A percentile compares a stretch with the other conserved stretches of the same genome.
phyloP scores from a whole-genome alignment of 495 filamentous ascomycete species.

The Tricharina praecox region DNA sequence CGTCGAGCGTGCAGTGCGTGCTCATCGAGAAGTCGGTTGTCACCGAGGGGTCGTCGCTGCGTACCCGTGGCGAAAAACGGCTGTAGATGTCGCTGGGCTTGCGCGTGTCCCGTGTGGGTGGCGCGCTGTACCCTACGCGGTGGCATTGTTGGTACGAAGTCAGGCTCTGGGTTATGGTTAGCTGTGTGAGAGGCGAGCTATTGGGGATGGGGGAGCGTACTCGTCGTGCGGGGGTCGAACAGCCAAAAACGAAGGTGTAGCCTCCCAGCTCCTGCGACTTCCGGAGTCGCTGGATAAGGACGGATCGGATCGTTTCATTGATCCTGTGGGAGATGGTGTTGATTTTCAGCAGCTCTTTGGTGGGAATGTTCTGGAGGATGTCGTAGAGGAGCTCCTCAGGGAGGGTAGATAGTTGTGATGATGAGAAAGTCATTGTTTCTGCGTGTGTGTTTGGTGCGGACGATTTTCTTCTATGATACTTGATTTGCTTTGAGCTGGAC shows the following conservation, averaged over 20 bases:
- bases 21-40: constrained; percentile 6
- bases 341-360: constrained; percentile 12
- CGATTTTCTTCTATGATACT: too few species aligned
- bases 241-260: constrained; percentile 17
- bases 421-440: too few species aligned
- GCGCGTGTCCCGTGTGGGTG: background rate
- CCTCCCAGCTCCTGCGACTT: constrained; percentile 3
- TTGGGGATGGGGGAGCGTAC: constrained; percentile 1
- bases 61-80: constrained; percentile 10
- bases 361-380: constrained; percentile 12
- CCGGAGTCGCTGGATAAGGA: constrained; percentile 14
- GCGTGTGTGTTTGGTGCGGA: too few species aligned
- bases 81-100: constrained; percentile 6
- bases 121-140: background rate
- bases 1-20: too few species aligned
- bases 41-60: background rate
- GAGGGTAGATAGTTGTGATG: too few species aligned
- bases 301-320: constrained; percentile 1
- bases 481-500: too few species aligned
- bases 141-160: constrained; percentile 12
- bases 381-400: constrained; percentile 16
- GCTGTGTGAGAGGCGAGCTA: background rate
- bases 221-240: constrained; percentile 12
- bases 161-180: background rate
- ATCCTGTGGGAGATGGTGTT: constrained; percentile 3